Conservation (phyloP, 306 rosid species). For the Luffa aegyptiaca region DNA sequence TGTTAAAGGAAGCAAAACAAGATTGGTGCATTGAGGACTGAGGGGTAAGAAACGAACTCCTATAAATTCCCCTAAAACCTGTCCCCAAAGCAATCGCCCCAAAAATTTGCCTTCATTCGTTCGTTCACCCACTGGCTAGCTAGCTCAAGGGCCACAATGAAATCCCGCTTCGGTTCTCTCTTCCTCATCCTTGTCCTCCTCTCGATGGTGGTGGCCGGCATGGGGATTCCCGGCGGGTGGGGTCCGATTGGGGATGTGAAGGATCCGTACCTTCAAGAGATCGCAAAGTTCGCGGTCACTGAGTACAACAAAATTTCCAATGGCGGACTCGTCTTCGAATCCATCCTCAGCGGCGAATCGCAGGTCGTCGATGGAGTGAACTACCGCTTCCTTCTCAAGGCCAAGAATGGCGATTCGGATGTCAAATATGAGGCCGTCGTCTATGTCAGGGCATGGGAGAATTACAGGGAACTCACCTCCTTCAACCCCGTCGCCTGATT, state of each 20-base stretch:
- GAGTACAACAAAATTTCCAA: neutral
- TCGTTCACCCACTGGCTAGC: no score
- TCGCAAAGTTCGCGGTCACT: neutral
- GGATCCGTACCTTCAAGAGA: neutral
- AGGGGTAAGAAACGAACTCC: neutral
- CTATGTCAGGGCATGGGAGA: neutral
- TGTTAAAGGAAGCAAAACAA: no score
- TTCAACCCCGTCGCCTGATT: neutral
- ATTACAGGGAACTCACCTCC: neutral
- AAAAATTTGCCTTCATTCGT: neutral
- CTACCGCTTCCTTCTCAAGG: neutral
- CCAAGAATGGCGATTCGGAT: neutral
- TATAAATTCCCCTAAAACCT: neutral
- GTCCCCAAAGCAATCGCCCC: neutral
- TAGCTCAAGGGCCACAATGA: neutral
- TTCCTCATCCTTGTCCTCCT: neutral
- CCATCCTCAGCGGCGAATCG: neutral
- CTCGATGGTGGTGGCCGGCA: neutral
- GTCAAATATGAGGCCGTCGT: neutral
- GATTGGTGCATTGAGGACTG: no score
- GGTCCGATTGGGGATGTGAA: neutral
- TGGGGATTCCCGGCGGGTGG: neutral
- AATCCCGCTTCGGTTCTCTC: neutral
- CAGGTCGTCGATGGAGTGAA: neutral
- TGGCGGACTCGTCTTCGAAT: neutral